phyloP scores from a whole-genome alignment of 441 rosid species.

The Bocquillonia castaneifolia region DNA sequence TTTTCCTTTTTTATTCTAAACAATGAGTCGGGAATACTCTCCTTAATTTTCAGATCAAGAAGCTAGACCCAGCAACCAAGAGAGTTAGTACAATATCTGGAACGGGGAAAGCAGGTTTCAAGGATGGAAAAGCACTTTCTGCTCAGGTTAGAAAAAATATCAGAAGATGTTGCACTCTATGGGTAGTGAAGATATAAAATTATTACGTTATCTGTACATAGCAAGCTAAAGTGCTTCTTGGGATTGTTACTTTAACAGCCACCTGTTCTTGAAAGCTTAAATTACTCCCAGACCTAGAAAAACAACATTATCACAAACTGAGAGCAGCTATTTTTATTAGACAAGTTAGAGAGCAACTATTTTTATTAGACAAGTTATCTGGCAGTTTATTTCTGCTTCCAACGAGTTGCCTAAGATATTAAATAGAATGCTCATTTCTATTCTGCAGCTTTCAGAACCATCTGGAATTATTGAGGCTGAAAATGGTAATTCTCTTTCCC shows the following conservation, averaged over 20 bases:
- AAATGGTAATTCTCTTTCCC: constrained; percentile 49
- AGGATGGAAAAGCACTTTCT: constrained; percentile 60
- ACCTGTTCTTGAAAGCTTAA: background rate
- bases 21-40: background rate
- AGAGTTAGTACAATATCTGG: constrained; percentile 79
- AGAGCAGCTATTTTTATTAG: too few relatives aligned
- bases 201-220: background rate
- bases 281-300: background rate
- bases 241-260: background rate
- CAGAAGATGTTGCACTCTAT: background rate
- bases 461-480: constrained; percentile 75
- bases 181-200: background rate
- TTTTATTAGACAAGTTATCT: background rate
- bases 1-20: background rate
- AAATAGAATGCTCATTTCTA: constrained; percentile 21
- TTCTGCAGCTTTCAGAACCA: constrained; percentile 88
- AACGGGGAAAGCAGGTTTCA: constrained; percentile 94
- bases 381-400: background rate
- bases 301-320: background rate
- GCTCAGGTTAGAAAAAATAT: constrained; percentile 60
- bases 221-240: background rate
- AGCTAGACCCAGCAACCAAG: constrained; percentile 68
- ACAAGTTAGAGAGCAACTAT: background rate
- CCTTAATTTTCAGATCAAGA: constrained; percentile 62
- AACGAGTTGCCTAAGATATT: constrained; percentile 15